phyloP scores from a whole-genome alignment of 2,329 filamentous ascomycete species.

The Arthroderma sp. region DNA sequence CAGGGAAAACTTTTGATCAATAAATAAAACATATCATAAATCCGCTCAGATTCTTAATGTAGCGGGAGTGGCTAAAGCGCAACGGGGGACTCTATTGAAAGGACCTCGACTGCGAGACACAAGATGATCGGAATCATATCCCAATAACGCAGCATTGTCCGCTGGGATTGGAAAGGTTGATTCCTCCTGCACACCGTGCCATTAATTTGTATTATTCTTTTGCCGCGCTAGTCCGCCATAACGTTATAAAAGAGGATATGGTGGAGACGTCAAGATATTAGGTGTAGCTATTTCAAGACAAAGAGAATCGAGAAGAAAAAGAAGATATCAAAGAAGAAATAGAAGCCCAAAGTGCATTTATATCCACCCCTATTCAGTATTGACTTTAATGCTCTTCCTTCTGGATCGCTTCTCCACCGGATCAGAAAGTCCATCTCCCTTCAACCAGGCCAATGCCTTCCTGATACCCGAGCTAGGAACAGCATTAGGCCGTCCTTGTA shows the following conservation, averaged over 20 bases:
- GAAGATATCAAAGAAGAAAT: too few relatives aligned
- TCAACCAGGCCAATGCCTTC: constrained; percentile 59
- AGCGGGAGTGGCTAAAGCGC: too few relatives aligned
- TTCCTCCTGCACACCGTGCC: too few relatives aligned
- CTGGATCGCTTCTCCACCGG: constrained; percentile 40
- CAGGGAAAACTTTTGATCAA: too few relatives aligned
- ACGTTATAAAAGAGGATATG: neutral
- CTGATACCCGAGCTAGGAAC: constrained; percentile 54
- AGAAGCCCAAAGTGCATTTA: neutral
- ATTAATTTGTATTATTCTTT: too few relatives aligned
- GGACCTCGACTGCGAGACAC: too few relatives aligned
- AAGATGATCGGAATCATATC: too few relatives aligned
- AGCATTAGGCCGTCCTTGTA: constrained; percentile 56
- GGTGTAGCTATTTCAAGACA: neutral
- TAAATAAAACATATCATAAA: too few relatives aligned
- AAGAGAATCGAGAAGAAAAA: neutral
- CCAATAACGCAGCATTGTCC: too few relatives aligned
- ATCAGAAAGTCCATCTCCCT: constrained; percentile 64
- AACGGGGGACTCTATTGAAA: too few relatives aligned
- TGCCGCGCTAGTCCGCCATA: neutral
- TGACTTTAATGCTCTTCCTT: constrained; percentile 20
- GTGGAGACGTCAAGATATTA: neutral
- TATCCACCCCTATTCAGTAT: neutral
- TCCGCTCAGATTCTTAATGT: too few relatives aligned
- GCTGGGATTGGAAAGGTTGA: too few relatives aligned